Base-by-base conservation (phyloP, 2,329 filamentous ascomycete species). In the Cytospora piceicola region DNA sequence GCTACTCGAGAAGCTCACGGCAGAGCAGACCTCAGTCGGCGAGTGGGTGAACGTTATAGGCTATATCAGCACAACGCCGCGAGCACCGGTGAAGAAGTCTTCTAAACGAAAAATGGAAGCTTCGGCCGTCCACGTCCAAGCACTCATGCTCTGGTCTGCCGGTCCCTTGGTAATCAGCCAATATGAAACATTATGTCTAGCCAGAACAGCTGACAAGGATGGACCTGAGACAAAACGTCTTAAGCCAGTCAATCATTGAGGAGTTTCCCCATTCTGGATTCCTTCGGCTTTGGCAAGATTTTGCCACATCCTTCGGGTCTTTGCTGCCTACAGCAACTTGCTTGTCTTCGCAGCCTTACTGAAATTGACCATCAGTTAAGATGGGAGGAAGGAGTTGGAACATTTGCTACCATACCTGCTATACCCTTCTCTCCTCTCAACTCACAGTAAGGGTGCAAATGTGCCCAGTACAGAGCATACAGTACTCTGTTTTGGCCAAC, bases 11-110 rank as follows among this genome's bases (percentile, higher is more conserved):
- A 83, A 79, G 12, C 78, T 95, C 65, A 86, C 85, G 24, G 77
- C 83, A 27, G 83, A 88, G 64, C 82, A 91, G 59, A 83, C 90
- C 61, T 83, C 88, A 59, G 79, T 90, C 30, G 94, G 94, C n/a
- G 84, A 90, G 67, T 97, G 94, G 93, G 77, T 97, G 58, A 96
- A 97, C 74, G 83, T 97, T 4, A 86, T 97, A 70, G 94, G 94
- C 7, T 96, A 96, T 75, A 81, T 94, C 62, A 83, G 80, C 51
- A 74, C 74, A 53, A 60, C 71, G 55, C 69, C 66, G 61, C 67
- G 34, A 67, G 36, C 42, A 11, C 36, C 30, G 20, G 53, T 46
- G 4, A 61, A 49, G 6, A 57, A 55, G 51, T 51, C 62, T 46
- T 53, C 63, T 42, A 63, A 65, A 53, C 57, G 39, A 59, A 67